phyloP scores from a whole-genome alignment of 306 rosid genomes.

The Lablab purpureus region DNA sequence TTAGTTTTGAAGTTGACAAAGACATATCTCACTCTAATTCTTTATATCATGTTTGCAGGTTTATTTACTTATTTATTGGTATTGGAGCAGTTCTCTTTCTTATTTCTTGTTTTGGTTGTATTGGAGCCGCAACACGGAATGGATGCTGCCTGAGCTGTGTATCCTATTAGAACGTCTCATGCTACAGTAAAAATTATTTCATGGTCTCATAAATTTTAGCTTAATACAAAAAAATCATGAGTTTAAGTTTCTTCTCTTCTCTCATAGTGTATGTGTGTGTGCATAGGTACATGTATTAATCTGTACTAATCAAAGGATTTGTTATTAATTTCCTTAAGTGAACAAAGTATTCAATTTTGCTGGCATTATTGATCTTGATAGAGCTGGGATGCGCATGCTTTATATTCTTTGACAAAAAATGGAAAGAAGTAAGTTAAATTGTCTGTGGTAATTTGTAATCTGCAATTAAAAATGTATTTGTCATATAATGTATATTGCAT shows the following conservation, averaged over 20 bases:
- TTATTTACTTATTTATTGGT: slow-evolving; percentile 88
- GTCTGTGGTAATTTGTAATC: slow-evolving; percentile 17
- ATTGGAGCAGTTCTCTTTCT: slow-evolving; percentile 75
- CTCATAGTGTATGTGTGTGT: background rate
- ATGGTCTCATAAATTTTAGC: background rate
- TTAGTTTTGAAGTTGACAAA: slow-evolving; percentile 26
- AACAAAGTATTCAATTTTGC: slow-evolving; percentile 74
- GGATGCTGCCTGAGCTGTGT: slow-evolving; percentile 94
- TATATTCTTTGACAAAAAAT: slow-evolving; percentile 87
- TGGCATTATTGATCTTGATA: slow-evolving; percentile 74
- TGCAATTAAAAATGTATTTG: slow-evolving; percentile 39
- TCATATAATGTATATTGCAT: slow-evolving; percentile 45
- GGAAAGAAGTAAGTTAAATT: slow-evolving; percentile 70
- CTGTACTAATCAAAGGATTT: background rate
- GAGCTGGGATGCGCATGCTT: slow-evolving; percentile 92
- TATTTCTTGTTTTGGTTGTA: slow-evolving; percentile 89
- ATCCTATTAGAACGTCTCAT: slow-evolving; percentile 65
- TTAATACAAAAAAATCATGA: background rate
- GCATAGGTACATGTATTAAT: no score
- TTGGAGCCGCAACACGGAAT: slow-evolving; percentile 75
- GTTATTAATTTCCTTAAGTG: slow-evolving; percentile 68
- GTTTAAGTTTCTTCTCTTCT: background rate
- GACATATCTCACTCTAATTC: slow-evolving; percentile 35
- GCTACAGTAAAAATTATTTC: background rate
- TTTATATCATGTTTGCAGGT: slow-evolving; percentile 69